Conservation (phyloP, 2,329 filamentous ascomycete genomes). For the Aspergillus tanneri region DNA sequence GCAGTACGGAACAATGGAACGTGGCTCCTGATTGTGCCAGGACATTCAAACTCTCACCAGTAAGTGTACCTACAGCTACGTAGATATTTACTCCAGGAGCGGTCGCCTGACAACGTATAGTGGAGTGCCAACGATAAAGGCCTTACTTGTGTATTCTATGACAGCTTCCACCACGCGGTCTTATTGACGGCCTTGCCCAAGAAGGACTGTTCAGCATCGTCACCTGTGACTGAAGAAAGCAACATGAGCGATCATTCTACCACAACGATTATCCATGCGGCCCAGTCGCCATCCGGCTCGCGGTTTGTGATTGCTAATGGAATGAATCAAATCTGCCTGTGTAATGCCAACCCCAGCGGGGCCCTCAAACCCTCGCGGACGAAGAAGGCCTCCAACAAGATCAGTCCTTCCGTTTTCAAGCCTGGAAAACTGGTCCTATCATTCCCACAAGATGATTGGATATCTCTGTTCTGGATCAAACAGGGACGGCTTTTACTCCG, state of each 20-base stretch:
- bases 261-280: constrained; percentile 34
- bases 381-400: constrained; percentile 34
- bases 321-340: constrained; percentile 38
- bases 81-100: not conserved
- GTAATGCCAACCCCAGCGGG: constrained; percentile 32
- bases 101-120: constrained; percentile 17
- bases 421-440: constrained; percentile 32
- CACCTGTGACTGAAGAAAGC: constrained; percentile 17
- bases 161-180: constrained; percentile 26
- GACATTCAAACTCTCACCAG: constrained; percentile 21
- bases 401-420: constrained; percentile 33
- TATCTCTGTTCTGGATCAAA: constrained; percentile 23
- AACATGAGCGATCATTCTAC: constrained; percentile 31
- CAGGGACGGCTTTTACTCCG: constrained; percentile 28
- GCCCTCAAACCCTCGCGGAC: constrained; percentile 28
- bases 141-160: constrained; percentile 36
- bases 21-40: constrained; percentile 16
- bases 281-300: constrained; percentile 35
- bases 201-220: constrained; percentile 21
- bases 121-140: constrained; percentile 38
- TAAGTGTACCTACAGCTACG: constrained; percentile 6
- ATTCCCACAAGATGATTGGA: constrained; percentile 25
- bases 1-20: constrained; percentile 19
- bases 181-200: constrained; percentile 29
- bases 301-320: constrained; percentile 33